A percentile compares a stretch with the other conserved stretches of the same genome.
These are phyloP conservation scores for Dictyostelium firmibasis DNA, from an alignment of 78 protist genomes.

Conservation along the genomic window DNA sequence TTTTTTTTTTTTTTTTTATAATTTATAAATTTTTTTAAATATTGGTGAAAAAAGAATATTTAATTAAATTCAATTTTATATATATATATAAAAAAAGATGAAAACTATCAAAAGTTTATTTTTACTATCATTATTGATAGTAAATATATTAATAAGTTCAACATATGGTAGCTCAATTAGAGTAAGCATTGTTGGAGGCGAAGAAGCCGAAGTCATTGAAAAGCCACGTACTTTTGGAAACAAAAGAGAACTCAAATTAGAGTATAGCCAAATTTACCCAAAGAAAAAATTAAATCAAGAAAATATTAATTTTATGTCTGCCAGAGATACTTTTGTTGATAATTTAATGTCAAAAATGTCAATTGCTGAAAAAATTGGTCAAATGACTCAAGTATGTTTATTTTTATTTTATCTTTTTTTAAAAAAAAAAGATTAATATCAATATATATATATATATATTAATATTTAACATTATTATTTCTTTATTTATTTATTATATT, in stretches of 20 bases:
- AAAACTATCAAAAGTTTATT: background rate
- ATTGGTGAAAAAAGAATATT: background rate
- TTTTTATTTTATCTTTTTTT: background rate
- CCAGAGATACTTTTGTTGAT: constrained; percentile 45
- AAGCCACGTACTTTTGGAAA: background rate
- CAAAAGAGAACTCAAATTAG: background rate
- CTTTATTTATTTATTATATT: background rate
- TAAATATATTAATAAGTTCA: background rate
- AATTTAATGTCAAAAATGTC: constrained; percentile 52
- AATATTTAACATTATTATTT: background rate
- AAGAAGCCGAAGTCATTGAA: background rate
- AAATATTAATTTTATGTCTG: background rate
- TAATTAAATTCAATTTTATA: background rate
- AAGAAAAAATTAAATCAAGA: background rate
- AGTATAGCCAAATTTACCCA: background rate
- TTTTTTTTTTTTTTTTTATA: background rate
- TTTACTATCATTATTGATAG: constrained; percentile 17
- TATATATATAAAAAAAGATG: background rate
- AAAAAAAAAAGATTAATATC: no score
- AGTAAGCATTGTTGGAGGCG: background rate
- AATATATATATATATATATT: background rate
- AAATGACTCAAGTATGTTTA: constrained; percentile 80
- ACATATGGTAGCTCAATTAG: background rate
- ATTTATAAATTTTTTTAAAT: background rate
- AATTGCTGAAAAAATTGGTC: constrained; percentile 71